Conservation (phyloP, 2,329 filamentous ascomycete species). For the Colletotrichum neosansevieriae region DNA sequence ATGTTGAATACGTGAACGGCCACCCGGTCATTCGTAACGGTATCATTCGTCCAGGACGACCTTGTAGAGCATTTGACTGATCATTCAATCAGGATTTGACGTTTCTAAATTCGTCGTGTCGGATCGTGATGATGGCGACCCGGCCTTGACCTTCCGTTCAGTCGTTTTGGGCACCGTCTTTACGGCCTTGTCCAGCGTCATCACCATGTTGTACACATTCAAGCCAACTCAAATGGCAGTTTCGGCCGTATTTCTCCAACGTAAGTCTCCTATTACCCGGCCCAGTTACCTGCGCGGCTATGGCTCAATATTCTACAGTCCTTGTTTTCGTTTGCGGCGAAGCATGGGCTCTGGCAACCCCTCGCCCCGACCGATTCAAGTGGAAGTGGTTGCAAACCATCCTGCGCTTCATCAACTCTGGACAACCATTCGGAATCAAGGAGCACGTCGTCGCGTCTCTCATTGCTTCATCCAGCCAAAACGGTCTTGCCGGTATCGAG, state of each 20-base stretch:
- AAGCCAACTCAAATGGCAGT: conserved; percentile 41
- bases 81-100: conserved; percentile 24
- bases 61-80: neutral
- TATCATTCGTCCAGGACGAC: neutral
- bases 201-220: conserved; percentile 42
- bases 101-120: conserved; percentile 43
- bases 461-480: conserved; percentile 42
- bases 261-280: conserved; percentile 6
- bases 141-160: conserved; percentile 42
- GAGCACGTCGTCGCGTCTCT: conserved; percentile 43
- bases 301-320: conserved; percentile 6
- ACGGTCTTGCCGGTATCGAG: conserved; percentile 42
- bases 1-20: conserved; percentile 23
- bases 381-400: conserved; percentile 10
- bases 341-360: conserved; percentile 36
- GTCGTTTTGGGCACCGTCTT: conserved; percentile 40
- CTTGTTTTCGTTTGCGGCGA: conserved; percentile 38
- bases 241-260: conserved; percentile 40
- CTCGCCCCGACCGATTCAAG: conserved; percentile 31
- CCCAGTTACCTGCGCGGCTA: too few relatives aligned
- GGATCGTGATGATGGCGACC: conserved; percentile 41
- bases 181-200: conserved; percentile 42
- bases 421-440: conserved; percentile 41
- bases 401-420: conserved; percentile 39
- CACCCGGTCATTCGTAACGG: conserved; percentile 38